Conservation (phyloP, 345 rosid genomes). For the Boechera stricta region DNA sequence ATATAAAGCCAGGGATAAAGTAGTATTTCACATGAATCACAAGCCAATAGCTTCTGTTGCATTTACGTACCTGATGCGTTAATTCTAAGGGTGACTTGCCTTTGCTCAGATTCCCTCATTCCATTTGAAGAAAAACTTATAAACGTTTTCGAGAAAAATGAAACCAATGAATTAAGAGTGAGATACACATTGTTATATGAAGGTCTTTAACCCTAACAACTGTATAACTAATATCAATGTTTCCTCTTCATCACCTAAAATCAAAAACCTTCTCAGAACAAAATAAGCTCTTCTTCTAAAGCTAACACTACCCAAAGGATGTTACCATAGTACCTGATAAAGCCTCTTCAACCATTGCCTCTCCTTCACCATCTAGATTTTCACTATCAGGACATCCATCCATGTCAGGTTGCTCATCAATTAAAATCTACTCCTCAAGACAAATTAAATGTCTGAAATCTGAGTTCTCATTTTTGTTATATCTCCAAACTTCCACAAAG, state of each 20-base stretch:
- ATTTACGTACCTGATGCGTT: slow-evolving; percentile 57
- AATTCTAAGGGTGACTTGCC: slow-evolving; percentile 6
- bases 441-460: slow-evolving; percentile 57
- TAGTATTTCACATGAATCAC: no score
- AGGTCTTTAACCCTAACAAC: no score
- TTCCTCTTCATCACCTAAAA: no score
- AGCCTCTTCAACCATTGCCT: slow-evolving; percentile 40
- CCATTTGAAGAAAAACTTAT: slow-evolving; percentile 85
- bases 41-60: background rate
- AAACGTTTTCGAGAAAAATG: background rate
- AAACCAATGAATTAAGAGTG: background rate
- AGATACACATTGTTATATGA: no score
- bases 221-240: no score
- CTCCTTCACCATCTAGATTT: slow-evolving; percentile 74
- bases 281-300: no score
- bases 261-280: no score
- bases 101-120: no score
- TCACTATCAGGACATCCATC: slow-evolving; percentile 74
- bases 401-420: slow-evolving; percentile 62
- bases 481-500: background rate
- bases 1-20: no score
- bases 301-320: background rate
- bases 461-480: background rate
- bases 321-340: slow-evolving; percentile 58
- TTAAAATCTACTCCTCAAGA: slow-evolving; percentile 64